Evolutionary conservation across 345 rosid genomes (phyloP).

Genomic region (Moricandia arvensis): DNA sequence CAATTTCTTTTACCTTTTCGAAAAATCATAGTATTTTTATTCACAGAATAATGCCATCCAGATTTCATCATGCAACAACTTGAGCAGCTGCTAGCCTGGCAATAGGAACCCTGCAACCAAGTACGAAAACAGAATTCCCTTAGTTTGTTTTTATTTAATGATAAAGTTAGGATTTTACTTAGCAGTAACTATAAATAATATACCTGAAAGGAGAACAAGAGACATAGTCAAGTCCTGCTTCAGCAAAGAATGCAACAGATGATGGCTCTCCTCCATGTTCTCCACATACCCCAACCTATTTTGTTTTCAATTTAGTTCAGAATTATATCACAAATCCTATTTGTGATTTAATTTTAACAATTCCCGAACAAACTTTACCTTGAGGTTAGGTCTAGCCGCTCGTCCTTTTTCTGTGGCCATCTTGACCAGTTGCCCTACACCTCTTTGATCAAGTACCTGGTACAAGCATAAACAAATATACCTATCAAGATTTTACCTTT

Average conservation of each 20-base stretch:
- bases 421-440: constrained; percentile 85
- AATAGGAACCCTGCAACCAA: constrained; percentile 64
- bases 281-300: constrained; percentile 87
- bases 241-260: constrained; percentile 82
- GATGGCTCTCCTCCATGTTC: constrained; percentile 99
- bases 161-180: neutral
- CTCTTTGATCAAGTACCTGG: constrained; percentile 91
- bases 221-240: constrained; percentile 90
- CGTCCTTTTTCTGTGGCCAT: constrained; percentile 84
- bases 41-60: constrained; percentile 9
- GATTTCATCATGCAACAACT: constrained; percentile 46
- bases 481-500: neutral
- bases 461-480: constrained; percentile 1
- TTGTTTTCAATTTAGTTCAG: neutral
- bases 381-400: constrained; percentile 71
- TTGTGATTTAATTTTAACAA: neutral
- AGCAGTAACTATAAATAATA: neutral
- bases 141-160: neutral
- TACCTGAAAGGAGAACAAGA: constrained; percentile 97
- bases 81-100: constrained; percentile 98
- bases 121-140: neutral
- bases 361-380: constrained; percentile 45
- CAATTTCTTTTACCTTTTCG: constrained; percentile 5
- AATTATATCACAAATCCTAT: neutral
- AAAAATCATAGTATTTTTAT: constrained; percentile 12